Percentiles rank a stretch among this genome's conserved stretches.
These are phyloP conservation scores for Rosa lucieae DNA, from an alignment of 306 rosid genomes.

Conservation along the genomic window DNA sequence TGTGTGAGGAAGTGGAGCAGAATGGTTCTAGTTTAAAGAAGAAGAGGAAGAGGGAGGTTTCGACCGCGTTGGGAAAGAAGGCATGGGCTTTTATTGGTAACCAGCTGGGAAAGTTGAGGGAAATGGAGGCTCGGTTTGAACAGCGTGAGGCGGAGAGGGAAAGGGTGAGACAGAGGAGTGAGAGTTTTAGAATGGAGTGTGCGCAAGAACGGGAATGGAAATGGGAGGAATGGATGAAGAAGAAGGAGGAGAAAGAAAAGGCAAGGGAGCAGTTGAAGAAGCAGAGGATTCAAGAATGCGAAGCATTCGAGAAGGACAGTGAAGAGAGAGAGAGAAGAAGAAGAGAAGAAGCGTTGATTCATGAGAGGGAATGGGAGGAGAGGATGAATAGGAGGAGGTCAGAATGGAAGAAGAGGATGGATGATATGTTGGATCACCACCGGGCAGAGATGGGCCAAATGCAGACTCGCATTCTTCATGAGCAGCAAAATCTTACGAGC, in stretches of 20 bases:
- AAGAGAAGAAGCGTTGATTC: constrained; percentile 67
- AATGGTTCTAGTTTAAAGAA: too few relatives aligned
- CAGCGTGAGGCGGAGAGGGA: constrained; percentile 75
- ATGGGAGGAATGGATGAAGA: constrained; percentile 64
- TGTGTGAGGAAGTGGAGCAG: too few relatives aligned
- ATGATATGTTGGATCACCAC: constrained; percentile 73
- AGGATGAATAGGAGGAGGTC: constrained; percentile 70
- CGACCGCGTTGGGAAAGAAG: constrained; percentile 68
- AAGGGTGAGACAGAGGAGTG: constrained; percentile 71
- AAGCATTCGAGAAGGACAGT: constrained; percentile 68
- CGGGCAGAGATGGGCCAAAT: constrained; percentile 82
- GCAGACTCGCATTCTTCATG: constrained; percentile 82
- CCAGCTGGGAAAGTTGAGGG: constrained; percentile 71
- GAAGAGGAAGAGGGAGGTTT: too few relatives aligned
- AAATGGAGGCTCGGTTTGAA: constrained; percentile 76
- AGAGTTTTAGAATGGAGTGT: constrained; percentile 46
- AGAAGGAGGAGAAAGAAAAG: constrained; percentile 56
- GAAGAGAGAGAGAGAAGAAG: constrained; percentile 78
- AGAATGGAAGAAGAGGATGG: constrained; percentile 87
- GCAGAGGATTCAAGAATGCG: constrained; percentile 75
- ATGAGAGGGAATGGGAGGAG: constrained; percentile 77
- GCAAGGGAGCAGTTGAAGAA: constrained; percentile 59
- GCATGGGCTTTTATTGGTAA: constrained; percentile 64
- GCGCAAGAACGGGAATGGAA: constrained; percentile 71
- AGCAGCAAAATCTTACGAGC: constrained; percentile 79